Evolutionary conservation across 441 rosid genomes (phyloP).

Genomic region (Populus hybrid): DNA sequence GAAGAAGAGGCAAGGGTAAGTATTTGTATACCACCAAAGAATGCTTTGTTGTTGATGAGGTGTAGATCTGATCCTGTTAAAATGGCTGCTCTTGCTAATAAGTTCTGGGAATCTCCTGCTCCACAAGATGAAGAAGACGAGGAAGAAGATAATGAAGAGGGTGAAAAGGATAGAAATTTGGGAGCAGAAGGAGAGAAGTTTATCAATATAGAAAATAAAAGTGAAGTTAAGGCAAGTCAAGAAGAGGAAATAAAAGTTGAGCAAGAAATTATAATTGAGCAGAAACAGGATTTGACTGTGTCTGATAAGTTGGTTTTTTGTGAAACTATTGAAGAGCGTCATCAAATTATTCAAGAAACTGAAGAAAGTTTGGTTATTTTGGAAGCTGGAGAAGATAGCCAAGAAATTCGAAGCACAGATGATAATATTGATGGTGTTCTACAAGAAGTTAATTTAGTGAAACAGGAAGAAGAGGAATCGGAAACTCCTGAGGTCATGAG

Average conservation of each 20-base stretch:
- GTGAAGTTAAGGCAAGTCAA: neutral
- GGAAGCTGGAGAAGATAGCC: conserved; percentile 9
- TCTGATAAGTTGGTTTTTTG: conserved; percentile 15
- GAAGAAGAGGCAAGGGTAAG: conserved; percentile 54
- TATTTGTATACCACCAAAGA: conserved; percentile 76
- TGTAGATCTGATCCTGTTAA: conserved; percentile 95
- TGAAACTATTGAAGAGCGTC: conserved; percentile 24
- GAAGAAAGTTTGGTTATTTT: neutral
- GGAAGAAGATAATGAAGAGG: neutral
- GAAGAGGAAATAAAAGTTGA: conserved; percentile 25
- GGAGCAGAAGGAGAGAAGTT: neutral
- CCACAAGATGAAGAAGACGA: conserved; percentile 21
- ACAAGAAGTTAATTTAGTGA: conserved; percentile 3
- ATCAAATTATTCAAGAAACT: conserved; percentile 8
- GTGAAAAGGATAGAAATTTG: neutral
- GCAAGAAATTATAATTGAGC: conserved; percentile 26
- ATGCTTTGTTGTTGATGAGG: conserved; percentile 82
- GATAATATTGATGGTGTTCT: neutral
- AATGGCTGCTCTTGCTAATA: conserved; percentile 78
- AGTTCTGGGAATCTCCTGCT: conserved; percentile 51
- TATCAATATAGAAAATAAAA: neutral
- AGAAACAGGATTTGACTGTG: conserved; percentile 17
- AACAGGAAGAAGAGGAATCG: conserved; percentile 13
- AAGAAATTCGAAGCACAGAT: neutral
- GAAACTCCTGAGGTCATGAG: neutral